phyloP scores from a whole-genome alignment of 106 monocot species.

The Vanilla planifolia region DNA sequence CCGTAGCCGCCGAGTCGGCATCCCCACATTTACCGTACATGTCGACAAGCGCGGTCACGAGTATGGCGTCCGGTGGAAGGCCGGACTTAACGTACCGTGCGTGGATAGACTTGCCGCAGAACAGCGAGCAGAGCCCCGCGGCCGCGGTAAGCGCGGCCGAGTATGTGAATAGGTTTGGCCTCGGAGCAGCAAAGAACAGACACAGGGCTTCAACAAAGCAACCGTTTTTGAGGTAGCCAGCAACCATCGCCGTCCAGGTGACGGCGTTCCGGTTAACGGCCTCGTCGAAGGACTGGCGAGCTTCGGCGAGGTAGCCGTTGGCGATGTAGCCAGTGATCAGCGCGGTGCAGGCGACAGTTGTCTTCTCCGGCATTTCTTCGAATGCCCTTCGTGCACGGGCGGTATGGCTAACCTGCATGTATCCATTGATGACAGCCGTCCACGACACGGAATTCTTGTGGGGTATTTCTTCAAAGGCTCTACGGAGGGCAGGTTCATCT shows the following conservation, averaged over 20 bases:
- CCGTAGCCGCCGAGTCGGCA: neutral
- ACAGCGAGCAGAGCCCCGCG: slow-evolving; percentile 3
- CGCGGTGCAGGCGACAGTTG: slow-evolving; percentile 8
- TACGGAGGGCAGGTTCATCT: neutral
- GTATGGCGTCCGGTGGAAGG: neutral
- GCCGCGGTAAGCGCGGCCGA: slow-evolving; percentile 17
- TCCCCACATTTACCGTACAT: slow-evolving; percentile 30
- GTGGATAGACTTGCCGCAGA: slow-evolving; percentile 15
- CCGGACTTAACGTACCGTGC: slow-evolving; percentile 13
- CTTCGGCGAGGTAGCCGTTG: slow-evolving; percentile 6
- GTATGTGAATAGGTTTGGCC: slow-evolving; percentile 18
- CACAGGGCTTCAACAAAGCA: slow-evolving; percentile 11
- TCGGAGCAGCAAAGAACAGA: slow-evolving; percentile 6
- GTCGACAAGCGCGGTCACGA: slow-evolving; percentile 16
- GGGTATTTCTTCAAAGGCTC: slow-evolving; percentile 13
- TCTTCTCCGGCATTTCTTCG: slow-evolving; percentile 12
- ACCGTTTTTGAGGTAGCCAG: slow-evolving; percentile 1
- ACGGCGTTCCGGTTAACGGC: slow-evolving; percentile 15
- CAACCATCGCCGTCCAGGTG: slow-evolving; percentile 24
- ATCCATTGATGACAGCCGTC: slow-evolving; percentile 14
- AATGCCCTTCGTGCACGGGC: slow-evolving; percentile 9
- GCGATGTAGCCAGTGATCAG: slow-evolving; percentile 18
- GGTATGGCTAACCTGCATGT: slow-evolving; percentile 2
- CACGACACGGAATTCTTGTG: slow-evolving; percentile 20
- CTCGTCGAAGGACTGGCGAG: slow-evolving; percentile 13